Conservation (phyloP, 805 yeast species). For the Nakazawaea wyomingensis region DNA sequence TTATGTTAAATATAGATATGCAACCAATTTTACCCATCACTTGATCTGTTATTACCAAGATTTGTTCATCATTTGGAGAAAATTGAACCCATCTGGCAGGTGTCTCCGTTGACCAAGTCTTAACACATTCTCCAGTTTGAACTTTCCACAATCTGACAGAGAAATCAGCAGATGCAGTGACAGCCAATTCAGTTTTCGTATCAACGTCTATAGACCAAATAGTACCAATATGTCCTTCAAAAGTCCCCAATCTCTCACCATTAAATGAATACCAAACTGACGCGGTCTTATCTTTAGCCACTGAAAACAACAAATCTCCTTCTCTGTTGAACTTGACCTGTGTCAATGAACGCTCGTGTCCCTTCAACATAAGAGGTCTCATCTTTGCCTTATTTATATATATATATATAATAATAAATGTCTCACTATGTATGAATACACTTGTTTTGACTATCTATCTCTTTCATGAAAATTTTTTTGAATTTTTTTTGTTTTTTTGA, state of each 20-base stretch:
- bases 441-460: slow-evolving; percentile 20
- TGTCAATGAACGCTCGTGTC: slow-evolving; percentile 96
- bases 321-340: slow-evolving; percentile 94
- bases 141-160: slow-evolving; percentile 82
- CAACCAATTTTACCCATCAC: slow-evolving; percentile 88
- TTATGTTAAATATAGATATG: slow-evolving; percentile 61
- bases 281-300: slow-evolving; percentile 85
- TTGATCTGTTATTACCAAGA: slow-evolving; percentile 79
- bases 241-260: slow-evolving; percentile 96
- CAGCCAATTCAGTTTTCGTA: slow-evolving; percentile 56
- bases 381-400: slow-evolving; percentile 23
- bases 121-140: slow-evolving; percentile 67
- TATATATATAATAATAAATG: slow-evolving; percentile 3
- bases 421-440: slow-evolving; percentile 17
- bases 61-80: slow-evolving; percentile 61
- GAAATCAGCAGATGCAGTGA: slow-evolving; percentile 91
- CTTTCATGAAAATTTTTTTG: slow-evolving; percentile 4
- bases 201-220: slow-evolving; percentile 93
- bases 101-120: slow-evolving; percentile 68
- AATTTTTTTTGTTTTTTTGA: too few relatives aligned
- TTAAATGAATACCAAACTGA: slow-evolving; percentile 92
- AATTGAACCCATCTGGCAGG: slow-evolving; percentile 93
- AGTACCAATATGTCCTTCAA: slow-evolving; percentile 86
- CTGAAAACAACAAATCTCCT: slow-evolving; percentile 90
- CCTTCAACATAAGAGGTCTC: slow-evolving; percentile 75